Conservation (phyloP, 495 filamentous ascomycete genomes). For the Xylaria grammica region DNA sequence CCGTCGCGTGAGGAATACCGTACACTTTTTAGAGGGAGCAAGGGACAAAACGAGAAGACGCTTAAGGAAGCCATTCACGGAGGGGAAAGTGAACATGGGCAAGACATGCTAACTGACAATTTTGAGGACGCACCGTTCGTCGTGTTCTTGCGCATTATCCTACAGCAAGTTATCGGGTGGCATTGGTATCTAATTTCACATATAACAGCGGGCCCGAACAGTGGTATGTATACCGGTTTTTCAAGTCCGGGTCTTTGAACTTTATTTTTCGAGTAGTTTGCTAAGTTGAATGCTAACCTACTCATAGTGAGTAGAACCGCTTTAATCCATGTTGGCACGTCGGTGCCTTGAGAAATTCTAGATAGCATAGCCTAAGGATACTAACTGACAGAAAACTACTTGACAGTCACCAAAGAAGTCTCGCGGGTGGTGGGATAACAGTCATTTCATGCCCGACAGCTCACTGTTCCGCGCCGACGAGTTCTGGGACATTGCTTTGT, state of each 20-base stretch:
- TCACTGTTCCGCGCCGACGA: constrained; percentile 64
- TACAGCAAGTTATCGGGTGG: constrained; percentile 61
- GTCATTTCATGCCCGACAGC: constrained; percentile 41
- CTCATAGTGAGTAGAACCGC: neutral
- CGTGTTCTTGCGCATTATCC: constrained; percentile 48
- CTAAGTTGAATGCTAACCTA: neutral
- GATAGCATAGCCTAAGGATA: too few species aligned
- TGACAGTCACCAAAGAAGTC: constrained; percentile 45
- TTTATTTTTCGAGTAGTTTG: neutral
- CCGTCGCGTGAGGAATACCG: constrained; percentile 45
- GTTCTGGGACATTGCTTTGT: constrained; percentile 56
- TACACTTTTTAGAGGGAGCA: constrained; percentile 32
- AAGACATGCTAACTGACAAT: constrained; percentile 48
- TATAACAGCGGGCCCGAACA: constrained; percentile 55
- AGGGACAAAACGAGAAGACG: neutral
- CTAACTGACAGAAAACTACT: neutral
- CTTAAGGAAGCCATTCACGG: neutral
- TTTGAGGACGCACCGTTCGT: constrained; percentile 61
- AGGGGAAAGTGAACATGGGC: constrained; percentile 16
- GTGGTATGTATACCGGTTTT: constrained; percentile 12
- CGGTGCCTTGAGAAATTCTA: too few species aligned
- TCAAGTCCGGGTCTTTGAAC: neutral
- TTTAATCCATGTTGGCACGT: neutral
- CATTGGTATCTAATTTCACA: constrained; percentile 58
- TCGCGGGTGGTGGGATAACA: constrained; percentile 63